These are phyloP conservation scores for Dacryopinax primogenitus DNA, from an alignment of 768 basidiomycete genomes.

Conservation along the genomic window DNA sequence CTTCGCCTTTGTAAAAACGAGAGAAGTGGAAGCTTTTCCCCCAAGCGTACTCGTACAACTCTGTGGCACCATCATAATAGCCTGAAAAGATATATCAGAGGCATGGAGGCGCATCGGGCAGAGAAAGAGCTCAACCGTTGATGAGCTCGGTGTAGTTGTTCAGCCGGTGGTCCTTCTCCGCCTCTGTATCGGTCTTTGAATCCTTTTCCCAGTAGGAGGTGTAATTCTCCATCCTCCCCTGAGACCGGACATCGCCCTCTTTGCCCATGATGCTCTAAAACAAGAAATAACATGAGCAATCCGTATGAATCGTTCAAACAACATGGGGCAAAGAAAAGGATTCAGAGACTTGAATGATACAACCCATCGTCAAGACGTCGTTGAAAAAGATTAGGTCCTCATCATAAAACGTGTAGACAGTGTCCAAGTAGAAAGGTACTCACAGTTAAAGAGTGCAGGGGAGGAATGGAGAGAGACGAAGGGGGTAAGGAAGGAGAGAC, in stretches of 20 bases:
- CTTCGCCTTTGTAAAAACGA: constrained; percentile 84
- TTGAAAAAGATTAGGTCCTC: not conserved
- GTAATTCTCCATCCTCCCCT: constrained; percentile 67
- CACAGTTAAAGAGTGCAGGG: not conserved
- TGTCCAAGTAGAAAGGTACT: not conserved
- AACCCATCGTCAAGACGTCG: constrained; percentile 34
- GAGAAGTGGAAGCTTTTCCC: constrained; percentile 88
- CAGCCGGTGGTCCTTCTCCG: constrained; percentile 58
- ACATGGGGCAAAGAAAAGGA: not conserved
- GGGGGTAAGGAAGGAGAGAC: not conserved
- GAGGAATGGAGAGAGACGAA: not conserved
- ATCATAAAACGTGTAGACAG: not conserved
- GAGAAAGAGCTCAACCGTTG: constrained; percentile 46
- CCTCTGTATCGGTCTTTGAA: constrained; percentile 48
- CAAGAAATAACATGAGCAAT: too few species aligned
- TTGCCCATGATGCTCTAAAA: constrained; percentile 19
- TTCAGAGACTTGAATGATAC: constrained; percentile 73
- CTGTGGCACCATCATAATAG: constrained; percentile 94
- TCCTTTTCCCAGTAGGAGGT: constrained; percentile 87
- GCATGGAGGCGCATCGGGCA: not conserved
- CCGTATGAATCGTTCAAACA: too few species aligned
- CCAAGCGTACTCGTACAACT: constrained; percentile 93
- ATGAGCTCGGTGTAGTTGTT: constrained; percentile 85
- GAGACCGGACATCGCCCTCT: constrained; percentile 46
- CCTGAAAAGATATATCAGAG: constrained; percentile 34